A percentile compares a stretch with the other conserved stretches of the same genome.
Evolutionary conservation across 2,329 filamentous ascomycete species (phyloP).

Genomic region (Cadophora sp.): DNA sequence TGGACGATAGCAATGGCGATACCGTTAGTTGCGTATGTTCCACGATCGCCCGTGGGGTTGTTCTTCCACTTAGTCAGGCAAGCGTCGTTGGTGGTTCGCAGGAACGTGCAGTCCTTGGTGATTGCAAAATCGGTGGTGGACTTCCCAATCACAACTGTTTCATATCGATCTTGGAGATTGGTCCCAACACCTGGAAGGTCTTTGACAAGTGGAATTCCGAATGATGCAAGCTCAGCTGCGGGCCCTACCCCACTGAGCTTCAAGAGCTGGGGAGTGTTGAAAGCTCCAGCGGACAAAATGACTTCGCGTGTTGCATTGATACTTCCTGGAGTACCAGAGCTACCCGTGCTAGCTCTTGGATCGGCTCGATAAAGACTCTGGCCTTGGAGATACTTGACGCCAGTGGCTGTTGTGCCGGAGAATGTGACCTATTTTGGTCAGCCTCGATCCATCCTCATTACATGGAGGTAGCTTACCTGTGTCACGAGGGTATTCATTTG

Average conservation of each 20-base stretch:
- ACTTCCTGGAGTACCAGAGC: conserved; percentile 14
- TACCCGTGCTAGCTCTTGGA: conserved; percentile 45
- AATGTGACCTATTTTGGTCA: too few relatives aligned
- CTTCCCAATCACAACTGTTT: conserved; percentile 54
- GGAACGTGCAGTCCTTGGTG: conserved; percentile 45
- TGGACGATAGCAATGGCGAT: conserved; percentile 51
- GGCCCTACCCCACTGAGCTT: conserved; percentile 55
- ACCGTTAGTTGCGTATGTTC: conserved; percentile 52
- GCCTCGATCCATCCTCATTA: too few relatives aligned
- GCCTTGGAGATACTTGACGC: conserved; percentile 51
- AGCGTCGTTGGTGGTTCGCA: conserved; percentile 46
- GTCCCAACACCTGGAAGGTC: conserved; percentile 68
- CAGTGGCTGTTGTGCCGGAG: conserved; percentile 41
- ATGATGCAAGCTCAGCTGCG: conserved; percentile 45
- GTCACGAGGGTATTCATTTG: conserved; percentile 46
- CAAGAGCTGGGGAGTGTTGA: conserved; percentile 55
- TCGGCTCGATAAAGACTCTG: conserved; percentile 53
- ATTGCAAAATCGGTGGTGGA: conserved; percentile 48
- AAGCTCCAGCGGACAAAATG: conserved; percentile 55
- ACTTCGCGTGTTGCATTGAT: conserved; percentile 40
- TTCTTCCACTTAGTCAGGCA: conserved; percentile 43
- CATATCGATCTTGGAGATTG: conserved; percentile 63
- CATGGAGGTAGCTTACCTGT: conserved; percentile 40
- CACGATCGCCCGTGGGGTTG: conserved; percentile 10
- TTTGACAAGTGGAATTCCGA: conserved; percentile 58